These are phyloP conservation scores for Hypoxylon cercidicola DNA, from an alignment of 495 filamentous ascomycete genomes.

Conservation along the genomic window DNA sequence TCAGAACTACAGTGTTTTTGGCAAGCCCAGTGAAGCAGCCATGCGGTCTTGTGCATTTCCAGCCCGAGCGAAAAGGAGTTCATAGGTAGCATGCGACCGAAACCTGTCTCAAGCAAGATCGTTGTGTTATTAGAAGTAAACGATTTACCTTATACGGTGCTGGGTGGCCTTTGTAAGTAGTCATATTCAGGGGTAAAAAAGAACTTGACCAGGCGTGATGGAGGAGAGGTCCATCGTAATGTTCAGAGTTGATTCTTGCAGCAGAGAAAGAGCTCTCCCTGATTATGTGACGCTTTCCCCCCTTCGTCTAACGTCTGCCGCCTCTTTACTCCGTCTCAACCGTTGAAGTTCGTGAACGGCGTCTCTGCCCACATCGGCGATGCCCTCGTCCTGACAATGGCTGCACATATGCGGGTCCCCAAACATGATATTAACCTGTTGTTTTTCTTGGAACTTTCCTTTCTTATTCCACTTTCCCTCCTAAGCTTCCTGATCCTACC, in stretches of 20 bases:
- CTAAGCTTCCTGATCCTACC: too few relatives aligned
- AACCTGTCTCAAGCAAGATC: conserved; percentile 26
- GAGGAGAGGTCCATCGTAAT: conserved; percentile 9
- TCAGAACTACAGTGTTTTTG: conserved; percentile 20
- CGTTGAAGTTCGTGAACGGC: too few relatives aligned
- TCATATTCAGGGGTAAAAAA: conserved; percentile 11
- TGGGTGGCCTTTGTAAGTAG: conserved; percentile 31
- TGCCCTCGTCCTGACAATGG: too few relatives aligned
- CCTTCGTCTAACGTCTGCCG: background rate
- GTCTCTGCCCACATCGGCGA: too few relatives aligned
- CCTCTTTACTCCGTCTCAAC: background rate
- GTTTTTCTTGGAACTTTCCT: too few relatives aligned
- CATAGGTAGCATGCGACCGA: conserved; percentile 38
- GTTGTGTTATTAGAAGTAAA: conserved; percentile 35
- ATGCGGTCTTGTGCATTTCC: conserved; percentile 41
- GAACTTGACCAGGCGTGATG: conserved; percentile 14
- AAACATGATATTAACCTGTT: too few relatives aligned
- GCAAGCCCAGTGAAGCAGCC: conserved; percentile 25
- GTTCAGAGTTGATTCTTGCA: conserved; percentile 16
- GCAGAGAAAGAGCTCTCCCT: conserved; percentile 4
- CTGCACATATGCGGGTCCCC: too few relatives aligned
- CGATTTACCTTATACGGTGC: conserved; percentile 12
- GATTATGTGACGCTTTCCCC: background rate
- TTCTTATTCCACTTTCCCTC: too few relatives aligned
- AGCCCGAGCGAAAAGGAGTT: conserved; percentile 38